phyloP scores from a whole-genome alignment of 306 rosid species.

The Astragalus glycyphyllos region DNA sequence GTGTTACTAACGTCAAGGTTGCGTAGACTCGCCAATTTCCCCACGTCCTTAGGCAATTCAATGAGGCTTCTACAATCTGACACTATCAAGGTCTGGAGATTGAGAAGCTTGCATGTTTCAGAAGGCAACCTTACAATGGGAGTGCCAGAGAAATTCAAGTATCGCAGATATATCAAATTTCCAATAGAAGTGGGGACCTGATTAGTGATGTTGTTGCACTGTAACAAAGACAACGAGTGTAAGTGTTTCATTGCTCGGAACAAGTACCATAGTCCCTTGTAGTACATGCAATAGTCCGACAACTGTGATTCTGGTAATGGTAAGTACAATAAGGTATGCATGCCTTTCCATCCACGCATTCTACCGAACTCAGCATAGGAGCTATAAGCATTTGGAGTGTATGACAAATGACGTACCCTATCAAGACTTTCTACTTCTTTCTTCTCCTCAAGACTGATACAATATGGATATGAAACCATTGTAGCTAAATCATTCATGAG shows the following conservation, averaged over 20 bases:
- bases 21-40: background rate
- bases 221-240: constrained; percentile 21
- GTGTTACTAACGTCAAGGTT: constrained; percentile 17
- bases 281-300: no score
- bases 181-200: constrained; percentile 31
- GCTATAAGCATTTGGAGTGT: no score
- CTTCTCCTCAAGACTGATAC: no score
- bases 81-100: constrained; percentile 42
- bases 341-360: no score
- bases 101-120: constrained; percentile 27
- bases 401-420: no score
- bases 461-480: no score
- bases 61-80: background rate
- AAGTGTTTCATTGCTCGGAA: background rate
- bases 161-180: constrained; percentile 34
- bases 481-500: no score
- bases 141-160: constrained; percentile 34
- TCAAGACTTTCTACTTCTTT: no score
- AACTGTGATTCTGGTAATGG: no score
- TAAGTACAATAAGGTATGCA: no score
- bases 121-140: constrained; percentile 3
- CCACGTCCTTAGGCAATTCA: background rate
- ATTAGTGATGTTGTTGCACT: background rate
- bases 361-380: no score
- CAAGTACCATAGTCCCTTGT: no score